Base-by-base conservation (phyloP, 495 filamentous ascomycete species). In the Amorphotheca resinae region DNA sequence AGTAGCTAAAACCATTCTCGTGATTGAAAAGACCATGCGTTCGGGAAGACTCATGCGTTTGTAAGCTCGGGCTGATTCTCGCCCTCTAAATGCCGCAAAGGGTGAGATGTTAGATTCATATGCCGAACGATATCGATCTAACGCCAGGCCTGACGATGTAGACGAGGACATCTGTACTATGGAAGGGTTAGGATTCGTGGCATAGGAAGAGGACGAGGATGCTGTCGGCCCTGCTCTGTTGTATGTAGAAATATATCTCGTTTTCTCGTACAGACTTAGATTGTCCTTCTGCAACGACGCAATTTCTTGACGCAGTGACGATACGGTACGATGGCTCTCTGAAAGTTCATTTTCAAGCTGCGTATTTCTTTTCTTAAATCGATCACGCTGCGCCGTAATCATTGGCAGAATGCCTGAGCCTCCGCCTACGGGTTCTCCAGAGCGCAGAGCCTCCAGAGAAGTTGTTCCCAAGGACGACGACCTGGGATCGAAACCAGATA, bases 71-170 rank as follows among this genome's bases (percentile, higher is more conserved):
- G 85, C 80, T 26, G 82, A 84, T 66, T 99, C 91, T 28, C 88
- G 78, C 4, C 91, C 87, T 30, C 87, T 73, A 63, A 96, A 98
- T 5, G 84, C 87, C 20, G 89, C 88, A 55, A 99, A 99, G 0
- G 91, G 91, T 9, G 86, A 93, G 23, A 98, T 80, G 55, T 87
- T 89, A 16, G 82, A 81, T 64, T 99, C 91, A 61, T 99, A 99
- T 7, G 88, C 84, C 38, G 84, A 82, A 39, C 87, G 74, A 56
- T 99, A 99, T 21, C 88, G 76, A 58, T 96, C 87, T 21, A 93
- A 74, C 22, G 38, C 59, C 50, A 39, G 55, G 47, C 45, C 62
- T 47, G 45, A 55, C 8, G 70, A 64, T 15, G 67, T 78, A 55
- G 69, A 78, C 50, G 61, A 70, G 32, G 64, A 80, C 41, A 72